Percentiles rank a stretch among this genome's conserved stretches.
These are phyloP conservation scores for Fusarium austroafricanum DNA, from an alignment of 2,329 filamentous ascomycete species.

Conservation along the genomic window DNA sequence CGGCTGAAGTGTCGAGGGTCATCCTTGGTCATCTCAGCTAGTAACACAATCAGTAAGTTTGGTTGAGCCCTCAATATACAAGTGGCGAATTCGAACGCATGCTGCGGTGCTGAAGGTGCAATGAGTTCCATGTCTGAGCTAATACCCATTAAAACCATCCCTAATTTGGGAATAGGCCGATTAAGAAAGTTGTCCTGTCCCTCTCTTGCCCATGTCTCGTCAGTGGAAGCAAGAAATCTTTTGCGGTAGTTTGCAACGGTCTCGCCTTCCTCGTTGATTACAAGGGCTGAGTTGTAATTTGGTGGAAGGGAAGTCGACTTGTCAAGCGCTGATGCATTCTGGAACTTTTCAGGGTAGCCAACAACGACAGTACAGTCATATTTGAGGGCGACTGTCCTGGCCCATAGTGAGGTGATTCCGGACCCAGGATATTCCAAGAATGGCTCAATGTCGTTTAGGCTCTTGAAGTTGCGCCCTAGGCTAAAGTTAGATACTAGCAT, in stretches of 20 bases:
- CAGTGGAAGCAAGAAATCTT: constrained; percentile 67
- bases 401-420: constrained; percentile 79
- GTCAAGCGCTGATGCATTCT: too few species aligned
- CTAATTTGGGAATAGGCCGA: too few species aligned
- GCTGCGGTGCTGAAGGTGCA: constrained; percentile 55
- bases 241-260: constrained; percentile 71
- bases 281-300: constrained; percentile 66
- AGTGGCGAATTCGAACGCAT: constrained; percentile 59
- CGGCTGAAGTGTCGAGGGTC: constrained; percentile 59
- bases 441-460: constrained; percentile 75
- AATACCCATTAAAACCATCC: too few species aligned
- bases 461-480: too few species aligned
- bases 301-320: too few species aligned
- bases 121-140: too few species aligned
- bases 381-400: constrained; percentile 71
- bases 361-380: constrained; percentile 75
- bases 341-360: constrained; percentile 79
- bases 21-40: constrained; percentile 80
- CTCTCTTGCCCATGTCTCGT: constrained; percentile 72
- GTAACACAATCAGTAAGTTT: constrained; percentile 75
- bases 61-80: constrained; percentile 68
- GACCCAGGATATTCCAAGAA: constrained; percentile 74
- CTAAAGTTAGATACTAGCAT: too few species aligned
- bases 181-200: too few species aligned
- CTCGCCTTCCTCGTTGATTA: constrained; percentile 70